These are phyloP conservation scores for Vitis labrusca DNA, from an alignment of 164 flowering plant species.

Conservation along the genomic window DNA sequence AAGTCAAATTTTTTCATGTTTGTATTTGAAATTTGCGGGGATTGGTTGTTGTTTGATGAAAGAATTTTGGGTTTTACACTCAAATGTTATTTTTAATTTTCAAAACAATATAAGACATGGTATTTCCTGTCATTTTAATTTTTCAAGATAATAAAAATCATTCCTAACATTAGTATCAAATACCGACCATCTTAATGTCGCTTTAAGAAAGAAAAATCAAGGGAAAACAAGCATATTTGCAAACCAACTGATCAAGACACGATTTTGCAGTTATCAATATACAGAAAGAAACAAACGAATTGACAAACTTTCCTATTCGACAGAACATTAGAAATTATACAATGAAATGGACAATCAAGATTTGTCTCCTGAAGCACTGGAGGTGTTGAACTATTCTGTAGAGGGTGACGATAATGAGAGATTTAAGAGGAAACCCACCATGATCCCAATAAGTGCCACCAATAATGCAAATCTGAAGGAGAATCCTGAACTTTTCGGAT, in stretches of 20 bases:
- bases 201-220: neutral
- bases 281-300: constrained; percentile 9
- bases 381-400: constrained; percentile 17
- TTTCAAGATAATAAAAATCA: too few species aligned
- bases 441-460: constrained; percentile 64
- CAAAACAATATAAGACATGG: too few species aligned
- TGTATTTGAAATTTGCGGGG: too few species aligned
- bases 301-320: neutral
- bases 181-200: neutral
- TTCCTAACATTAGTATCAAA: too few species aligned
- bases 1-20: too few species aligned
- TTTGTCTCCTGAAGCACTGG: neutral
- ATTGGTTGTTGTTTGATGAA: too few species aligned
- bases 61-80: too few species aligned
- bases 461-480: constrained; percentile 59
- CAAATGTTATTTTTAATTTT: too few species aligned
- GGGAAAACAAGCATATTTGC: constrained; percentile 7
- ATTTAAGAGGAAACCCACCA: constrained; percentile 66
- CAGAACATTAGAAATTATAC: constrained; percentile 19
- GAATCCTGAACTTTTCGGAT: constrained; percentile 49
- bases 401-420: constrained; percentile 53
- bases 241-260: constrained; percentile 1
- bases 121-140: too few species aligned
- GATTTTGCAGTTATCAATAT: constrained; percentile 3
- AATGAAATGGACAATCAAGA: constrained; percentile 9